Base-by-base conservation (phyloP, 2,329 filamentous ascomycete species). In the Claviceps paspali region DNA sequence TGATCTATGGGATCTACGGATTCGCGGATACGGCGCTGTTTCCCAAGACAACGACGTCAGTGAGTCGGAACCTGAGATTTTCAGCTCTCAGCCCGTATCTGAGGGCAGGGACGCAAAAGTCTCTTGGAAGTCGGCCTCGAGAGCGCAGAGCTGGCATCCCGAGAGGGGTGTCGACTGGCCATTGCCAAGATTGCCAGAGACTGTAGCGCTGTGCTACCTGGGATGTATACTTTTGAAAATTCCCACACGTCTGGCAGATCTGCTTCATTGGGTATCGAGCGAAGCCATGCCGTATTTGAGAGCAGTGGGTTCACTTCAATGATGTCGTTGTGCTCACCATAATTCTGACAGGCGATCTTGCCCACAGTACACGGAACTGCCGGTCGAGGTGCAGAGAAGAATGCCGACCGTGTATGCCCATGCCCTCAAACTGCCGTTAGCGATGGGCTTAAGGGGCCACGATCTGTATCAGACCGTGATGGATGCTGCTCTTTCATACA, bases 1-100 rank as follows among this genome's bases (percentile, higher is more conserved):
- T 41, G 86, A 94, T 52, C 68, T 98, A 11, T 98, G 91, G 88
- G 68, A 79, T 36, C 61, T 95, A 35, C 73, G 84, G 5, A 62
- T 67, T 2, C 60, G 69, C 27, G 60, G 59, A 15, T 60, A 52
- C 56, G 47, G 64, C 44, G 24, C 63, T 56, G 32, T 59, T 52
- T 46, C 57, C 11, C 29, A 49, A 30, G 36, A 52, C 15, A 48
- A 51, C 11, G 44, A 44, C 17, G 36, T 45, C 7, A 41, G 45
- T 29, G 52, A 52, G 17, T 50, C 39, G 32, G 52, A 51, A 32
- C 46, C 51, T 33, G 54, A 56, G 22, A 45, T 60, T 32, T 64
- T 61, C 47, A 63, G 59, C 45, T 62, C 60, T 14, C 55, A 63
- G 45, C 47, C 57, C 11, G 43, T 47, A 12, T 12, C 15, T 27